Evolutionary conservation across 345 rosid genomes (phyloP).

Genomic region (Dimocarpus longan): DNA sequence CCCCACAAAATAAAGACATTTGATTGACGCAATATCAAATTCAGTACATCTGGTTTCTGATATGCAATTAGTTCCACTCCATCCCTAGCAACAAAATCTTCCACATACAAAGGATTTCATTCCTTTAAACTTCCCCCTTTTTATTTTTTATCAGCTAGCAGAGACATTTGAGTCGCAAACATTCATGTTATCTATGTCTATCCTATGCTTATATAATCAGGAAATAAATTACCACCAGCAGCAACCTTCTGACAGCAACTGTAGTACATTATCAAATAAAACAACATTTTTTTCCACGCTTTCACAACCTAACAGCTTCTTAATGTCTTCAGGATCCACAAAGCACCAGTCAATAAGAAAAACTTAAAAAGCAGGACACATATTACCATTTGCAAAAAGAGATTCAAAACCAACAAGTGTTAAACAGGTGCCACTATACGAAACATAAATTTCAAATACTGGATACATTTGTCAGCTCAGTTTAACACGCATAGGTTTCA

Average conservation of each 20-base stretch:
- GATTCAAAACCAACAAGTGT: background rate
- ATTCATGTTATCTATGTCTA: background rate
- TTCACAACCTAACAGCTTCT: background rate
- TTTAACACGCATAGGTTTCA: background rate
- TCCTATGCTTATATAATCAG: background rate
- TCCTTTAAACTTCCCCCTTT: background rate
- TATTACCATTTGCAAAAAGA: background rate
- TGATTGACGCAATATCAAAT: background rate
- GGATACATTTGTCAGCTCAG: background rate
- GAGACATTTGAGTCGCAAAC: background rate
- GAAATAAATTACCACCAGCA: background rate
- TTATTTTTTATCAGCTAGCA: background rate
- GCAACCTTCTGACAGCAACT: background rate
- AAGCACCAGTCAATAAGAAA: background rate
- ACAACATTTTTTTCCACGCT: background rate
- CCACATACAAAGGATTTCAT: background rate
- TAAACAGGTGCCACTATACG: background rate
- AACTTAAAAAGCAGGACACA: background rate
- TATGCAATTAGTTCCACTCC: background rate
- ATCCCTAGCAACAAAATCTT: background rate
- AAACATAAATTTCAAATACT: conserved; percentile 5
- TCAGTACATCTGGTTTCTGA: background rate
- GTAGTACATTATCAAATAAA: background rate
- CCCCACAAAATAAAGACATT: background rate
- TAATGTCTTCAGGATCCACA: background rate